phyloP scores from a whole-genome alignment of 163 green algal genomes.

The Coccomyxa subellipsoidea region DNA sequence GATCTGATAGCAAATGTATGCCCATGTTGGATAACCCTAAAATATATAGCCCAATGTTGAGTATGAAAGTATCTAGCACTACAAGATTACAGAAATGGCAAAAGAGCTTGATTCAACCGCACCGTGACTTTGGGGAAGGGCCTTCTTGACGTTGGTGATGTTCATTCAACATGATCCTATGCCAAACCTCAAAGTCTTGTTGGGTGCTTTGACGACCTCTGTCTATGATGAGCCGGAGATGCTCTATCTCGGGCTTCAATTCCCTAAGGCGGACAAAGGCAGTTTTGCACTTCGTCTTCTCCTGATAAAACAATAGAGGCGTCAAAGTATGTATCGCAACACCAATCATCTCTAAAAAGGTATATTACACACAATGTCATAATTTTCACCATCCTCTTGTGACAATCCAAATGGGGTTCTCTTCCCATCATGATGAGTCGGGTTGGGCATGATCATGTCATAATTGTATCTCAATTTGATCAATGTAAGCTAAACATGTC shows the following conservation, averaged over 20 bases:
- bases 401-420: not conserved
- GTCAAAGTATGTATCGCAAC: no score
- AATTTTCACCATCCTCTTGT: not conserved
- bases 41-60: no score
- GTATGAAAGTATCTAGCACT: not conserved
- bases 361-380: not conserved
- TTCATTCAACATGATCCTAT: not conserved
- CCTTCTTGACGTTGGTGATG: not conserved
- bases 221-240: conserved; percentile 78
- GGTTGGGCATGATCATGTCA: not conserved
- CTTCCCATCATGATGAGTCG: not conserved
- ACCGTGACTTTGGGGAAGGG: not conserved
- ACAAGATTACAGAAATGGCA: not conserved
- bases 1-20: no score
- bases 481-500: no score
- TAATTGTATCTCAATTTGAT: no score
- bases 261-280: conserved; percentile 67
- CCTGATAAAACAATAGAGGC: conserved; percentile 30
- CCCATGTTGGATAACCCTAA: no score
- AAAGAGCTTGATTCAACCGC: no score
- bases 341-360: not conserved
- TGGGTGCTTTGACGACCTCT: conserved; percentile 59
- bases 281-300: conserved; percentile 74
- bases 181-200: conserved; percentile 33
- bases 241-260: conserved; percentile 85